Evolutionary conservation across 805 yeast genomes (phyloP).

Genomic region (Cyberlindnera galapagoensis): DNA sequence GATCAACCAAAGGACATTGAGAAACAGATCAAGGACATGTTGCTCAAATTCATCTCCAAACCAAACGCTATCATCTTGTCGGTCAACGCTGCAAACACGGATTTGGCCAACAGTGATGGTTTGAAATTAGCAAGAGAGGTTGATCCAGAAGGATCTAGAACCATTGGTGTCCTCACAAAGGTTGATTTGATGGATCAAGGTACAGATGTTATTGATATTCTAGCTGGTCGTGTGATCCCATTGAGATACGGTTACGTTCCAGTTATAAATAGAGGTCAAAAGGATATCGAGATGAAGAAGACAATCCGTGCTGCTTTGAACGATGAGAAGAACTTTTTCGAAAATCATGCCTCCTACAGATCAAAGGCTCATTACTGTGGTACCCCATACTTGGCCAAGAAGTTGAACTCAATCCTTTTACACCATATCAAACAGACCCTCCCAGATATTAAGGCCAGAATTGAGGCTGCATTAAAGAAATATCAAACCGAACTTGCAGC

Average conservation of each 20-base stretch:
- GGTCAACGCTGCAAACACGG: constrained; percentile 94
- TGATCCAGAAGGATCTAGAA: constrained; percentile 93
- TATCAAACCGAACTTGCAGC: constrained; percentile 71
- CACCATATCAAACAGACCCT: constrained; percentile 83
- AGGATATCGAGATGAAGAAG: constrained; percentile 84
- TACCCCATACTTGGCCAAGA: constrained; percentile 94
- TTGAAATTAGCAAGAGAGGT: constrained; percentile 95
- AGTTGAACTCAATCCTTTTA: constrained; percentile 78
- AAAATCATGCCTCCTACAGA: constrained; percentile 82
- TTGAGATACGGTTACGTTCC: constrained; percentile 94
- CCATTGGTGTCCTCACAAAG: constrained; percentile 94
- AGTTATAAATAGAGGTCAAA: constrained; percentile 95
- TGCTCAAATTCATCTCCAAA: constrained; percentile 86
- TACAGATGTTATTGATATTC: constrained; percentile 91
- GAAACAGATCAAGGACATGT: constrained; percentile 86
- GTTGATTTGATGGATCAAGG: constrained; percentile 98
- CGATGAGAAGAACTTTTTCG: constrained; percentile 78
- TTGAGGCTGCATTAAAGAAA: constrained; percentile 77
- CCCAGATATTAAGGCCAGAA: constrained; percentile 90
- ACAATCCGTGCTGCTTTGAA: constrained; percentile 82
- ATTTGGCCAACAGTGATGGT: constrained; percentile 95
- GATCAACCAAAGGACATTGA: constrained; percentile 98
- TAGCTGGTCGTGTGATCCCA: constrained; percentile 94
- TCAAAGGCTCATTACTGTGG: constrained; percentile 96
- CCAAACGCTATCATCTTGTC: constrained; percentile 94